phyloP scores from a whole-genome alignment of 768 basidiomycete genomes.

The Podaxis sp. region DNA sequence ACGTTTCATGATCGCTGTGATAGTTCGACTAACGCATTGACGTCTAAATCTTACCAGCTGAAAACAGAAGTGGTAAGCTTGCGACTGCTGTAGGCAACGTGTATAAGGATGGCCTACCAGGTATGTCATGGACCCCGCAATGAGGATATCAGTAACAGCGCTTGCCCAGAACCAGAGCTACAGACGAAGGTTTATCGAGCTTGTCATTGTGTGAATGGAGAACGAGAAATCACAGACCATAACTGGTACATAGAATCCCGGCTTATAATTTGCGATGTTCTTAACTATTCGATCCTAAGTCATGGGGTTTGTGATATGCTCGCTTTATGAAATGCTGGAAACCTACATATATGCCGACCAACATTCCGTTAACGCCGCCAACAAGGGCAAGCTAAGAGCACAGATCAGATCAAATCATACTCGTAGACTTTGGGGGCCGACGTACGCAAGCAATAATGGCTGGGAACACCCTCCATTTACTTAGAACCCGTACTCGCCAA shows the following conservation, averaged over 20 bases:
- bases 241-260: neutral
- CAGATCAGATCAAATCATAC: neutral
- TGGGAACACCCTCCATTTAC: constrained; percentile 5
- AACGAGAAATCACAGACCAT: neutral
- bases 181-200: neutral
- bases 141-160: neutral
- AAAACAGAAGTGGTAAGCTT: neutral
- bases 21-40: neutral
- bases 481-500: constrained; percentile 3
- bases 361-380: neutral
- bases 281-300: neutral
- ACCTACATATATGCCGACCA: constrained; percentile 6
- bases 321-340: neutral
- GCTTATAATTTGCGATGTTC: neutral
- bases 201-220: too few relatives aligned
- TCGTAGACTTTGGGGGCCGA: neutral
- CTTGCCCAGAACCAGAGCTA: neutral
- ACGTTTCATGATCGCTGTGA: neutral
- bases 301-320: neutral
- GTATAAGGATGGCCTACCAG: neutral
- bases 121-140: constrained; percentile 6
- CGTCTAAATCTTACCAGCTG: neutral
- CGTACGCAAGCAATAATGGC: neutral
- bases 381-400: neutral
- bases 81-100: neutral